Evolutionary conservation across 371 early-diverging fungal genomes (phyloP), one percentile per base, ranked within the genome.

Genomic region (Zancudomyces culisetae): DNA sequence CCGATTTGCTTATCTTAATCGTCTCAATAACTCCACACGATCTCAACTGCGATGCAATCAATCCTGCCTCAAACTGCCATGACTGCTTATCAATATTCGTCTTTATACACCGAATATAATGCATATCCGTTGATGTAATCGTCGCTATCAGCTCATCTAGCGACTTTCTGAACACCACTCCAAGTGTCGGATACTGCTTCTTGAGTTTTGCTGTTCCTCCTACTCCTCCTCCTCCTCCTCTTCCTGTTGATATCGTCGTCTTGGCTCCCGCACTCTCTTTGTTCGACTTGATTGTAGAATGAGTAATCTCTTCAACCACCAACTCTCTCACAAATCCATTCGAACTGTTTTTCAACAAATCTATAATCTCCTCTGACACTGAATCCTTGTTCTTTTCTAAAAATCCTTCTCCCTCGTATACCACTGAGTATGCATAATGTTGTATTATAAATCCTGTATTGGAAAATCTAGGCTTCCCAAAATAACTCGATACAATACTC

Each of bases 11-110:
- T 63, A 99, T 99, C 29, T 94, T 83, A 62, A 99, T 98, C 0
- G 99, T 98, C 70, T 99, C 99, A 42, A 99, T 64, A 15, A 99
- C 98, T 76, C 99, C 99, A 70, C 99, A 98, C 43, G 99, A 98
- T 52, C 92, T 81, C 51, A 99, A 64, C 73, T 99, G 99, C 35
- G 84, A 70, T 15, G 98, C 71, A 12, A 98, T 93, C 79, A 90
- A 82, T 41, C 77, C 77, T 21, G 89, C 78, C 51, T 97, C 90
- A 57, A 98, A 90, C 15, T 56, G 68, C 79, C 87, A 85, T 2
- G 90, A 77, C 3, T 72, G 74, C 69, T 95, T 94, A 50, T 79
- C 81, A 64, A 81, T 85, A 69, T 95, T 95, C 18, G 96, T 93
- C 63, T 94, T 94, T 70, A 95, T 92, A 74, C 96, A 95, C 51